Evolutionary conservation across 495 filamentous ascomycete species (phyloP).

Genomic region (Parathielavia appendiculata): DNA sequence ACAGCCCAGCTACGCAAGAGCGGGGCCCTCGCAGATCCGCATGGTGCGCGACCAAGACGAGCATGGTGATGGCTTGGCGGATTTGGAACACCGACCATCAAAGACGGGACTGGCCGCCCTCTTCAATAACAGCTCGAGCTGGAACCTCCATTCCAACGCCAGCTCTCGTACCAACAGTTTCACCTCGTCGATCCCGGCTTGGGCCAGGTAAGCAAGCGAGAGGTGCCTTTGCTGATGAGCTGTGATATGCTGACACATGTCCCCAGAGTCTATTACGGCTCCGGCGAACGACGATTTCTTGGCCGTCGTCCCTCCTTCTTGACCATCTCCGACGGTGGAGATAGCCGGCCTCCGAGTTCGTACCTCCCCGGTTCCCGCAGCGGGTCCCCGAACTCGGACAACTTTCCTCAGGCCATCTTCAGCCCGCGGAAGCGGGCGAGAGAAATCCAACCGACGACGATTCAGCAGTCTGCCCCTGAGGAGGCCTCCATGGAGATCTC

Average conservation of each 20-base stretch:
- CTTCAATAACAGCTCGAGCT: slow-evolving; percentile 39
- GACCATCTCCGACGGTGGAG: slow-evolving; percentile 36
- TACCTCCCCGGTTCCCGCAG: slow-evolving; percentile 31
- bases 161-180: slow-evolving; percentile 52
- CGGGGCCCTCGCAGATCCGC: slow-evolving; percentile 28
- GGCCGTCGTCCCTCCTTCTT: slow-evolving; percentile 36
- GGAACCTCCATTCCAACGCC: slow-evolving; percentile 44
- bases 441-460: slow-evolving; percentile 24
- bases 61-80: slow-evolving; percentile 50
- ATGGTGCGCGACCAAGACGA: slow-evolving; percentile 50
- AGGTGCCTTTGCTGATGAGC: not conserved
- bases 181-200: slow-evolving; percentile 56
- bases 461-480: slow-evolving; percentile 23
- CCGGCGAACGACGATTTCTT: slow-evolving; percentile 46
- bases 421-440: slow-evolving; percentile 49
- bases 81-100: slow-evolving; percentile 46
- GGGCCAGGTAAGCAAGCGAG: slow-evolving; percentile 47
- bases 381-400: slow-evolving; percentile 42
- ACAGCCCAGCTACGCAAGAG: slow-evolving; percentile 33
- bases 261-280: slow-evolving; percentile 49
- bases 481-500: slow-evolving; percentile 34
- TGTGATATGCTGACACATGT: not conserved
- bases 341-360: slow-evolving; percentile 40
- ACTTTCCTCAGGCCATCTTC: slow-evolving; percentile 45
- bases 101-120: slow-evolving; percentile 40